Percentiles rank a stretch among this genome's conserved stretches.
Conservation (phyloP, 1,284 basidiomycete genomes). For the Anthracocystis walkeri region DNA sequence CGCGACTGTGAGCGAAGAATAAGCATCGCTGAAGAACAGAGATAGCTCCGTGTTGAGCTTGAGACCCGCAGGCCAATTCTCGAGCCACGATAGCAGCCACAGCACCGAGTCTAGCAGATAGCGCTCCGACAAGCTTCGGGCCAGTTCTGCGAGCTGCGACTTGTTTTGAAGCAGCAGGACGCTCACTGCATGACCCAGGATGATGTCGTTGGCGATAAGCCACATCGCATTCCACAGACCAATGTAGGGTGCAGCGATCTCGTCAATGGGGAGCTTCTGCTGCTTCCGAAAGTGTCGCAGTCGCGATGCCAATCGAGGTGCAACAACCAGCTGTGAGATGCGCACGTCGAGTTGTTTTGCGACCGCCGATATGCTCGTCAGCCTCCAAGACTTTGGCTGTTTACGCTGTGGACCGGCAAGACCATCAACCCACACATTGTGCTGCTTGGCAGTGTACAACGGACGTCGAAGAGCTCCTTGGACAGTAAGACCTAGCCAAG, state of each 20-base stretch:
- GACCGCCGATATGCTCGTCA: conserved; percentile 41
- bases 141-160: conserved; percentile 2
- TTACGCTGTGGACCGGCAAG: conserved; percentile 17
- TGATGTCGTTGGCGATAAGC: conserved; percentile 89
- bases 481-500: conserved; percentile 11
- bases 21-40: conserved; percentile 80
- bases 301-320: conserved; percentile 59
- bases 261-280: conserved; percentile 26
- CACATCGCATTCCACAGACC: conserved; percentile 90
- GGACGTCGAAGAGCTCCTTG: conserved; percentile 17
- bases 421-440: conserved; percentile 13
- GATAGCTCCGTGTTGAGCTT: conserved; percentile 96
- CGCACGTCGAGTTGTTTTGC: conserved; percentile 70
- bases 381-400: neutral
- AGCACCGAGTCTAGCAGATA: conserved; percentile 30
- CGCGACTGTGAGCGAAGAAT: conserved; percentile 72
- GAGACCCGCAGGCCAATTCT: conserved; percentile 93
- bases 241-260: conserved; percentile 68
- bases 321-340: conserved; percentile 69
- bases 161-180: conserved; percentile 42
- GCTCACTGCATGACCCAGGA: conserved; percentile 80
- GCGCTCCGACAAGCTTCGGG: conserved; percentile 10
- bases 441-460: conserved; percentile 15
- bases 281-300: conserved; percentile 24
- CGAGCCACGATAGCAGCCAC: conserved; percentile 79